A percentile compares a stretch with the other conserved stretches of the same genome.
Conservation (phyloP, 2,329 filamentous ascomycete genomes). For the Xylaria multiplex region DNA sequence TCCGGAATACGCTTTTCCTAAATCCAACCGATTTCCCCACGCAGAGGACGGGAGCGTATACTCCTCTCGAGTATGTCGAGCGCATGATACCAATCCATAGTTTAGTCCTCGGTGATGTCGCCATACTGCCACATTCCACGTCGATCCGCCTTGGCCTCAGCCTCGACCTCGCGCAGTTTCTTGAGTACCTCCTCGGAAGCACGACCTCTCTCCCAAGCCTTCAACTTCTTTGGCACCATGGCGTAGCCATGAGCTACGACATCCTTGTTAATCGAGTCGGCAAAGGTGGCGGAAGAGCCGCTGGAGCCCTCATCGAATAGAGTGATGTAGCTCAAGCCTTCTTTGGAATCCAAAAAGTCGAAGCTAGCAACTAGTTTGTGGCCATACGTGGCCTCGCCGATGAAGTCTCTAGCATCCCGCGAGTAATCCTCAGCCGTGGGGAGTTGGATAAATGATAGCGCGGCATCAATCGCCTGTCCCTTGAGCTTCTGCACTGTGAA, state of each 20-base stretch:
- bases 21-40: constrained; percentile 17
- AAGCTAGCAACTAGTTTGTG: constrained; percentile 89
- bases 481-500: constrained; percentile 86
- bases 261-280: constrained; percentile 89
- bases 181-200: constrained; percentile 77
- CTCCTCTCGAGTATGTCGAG: background rate
- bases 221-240: constrained; percentile 92
- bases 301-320: constrained; percentile 80
- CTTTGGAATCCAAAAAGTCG: constrained; percentile 81
- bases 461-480: constrained; percentile 86
- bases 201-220: constrained; percentile 82
- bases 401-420: constrained; percentile 77
- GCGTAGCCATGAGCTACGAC: constrained; percentile 84
- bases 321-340: constrained; percentile 86
- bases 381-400: constrained; percentile 78
- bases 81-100: background rate
- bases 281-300: constrained; percentile 60
- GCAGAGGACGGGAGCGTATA: background rate
- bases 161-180: constrained; percentile 77
- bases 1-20: constrained; percentile 12
- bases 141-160: constrained; percentile 80
- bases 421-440: constrained; percentile 86
- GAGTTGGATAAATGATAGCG: constrained; percentile 88
- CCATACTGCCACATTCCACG: constrained; percentile 98
- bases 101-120: constrained; percentile 88